Evolutionary conservation across 202 grass and related monocot genomes (phyloP).

Genomic region (Brachypodium distachyon): DNA sequence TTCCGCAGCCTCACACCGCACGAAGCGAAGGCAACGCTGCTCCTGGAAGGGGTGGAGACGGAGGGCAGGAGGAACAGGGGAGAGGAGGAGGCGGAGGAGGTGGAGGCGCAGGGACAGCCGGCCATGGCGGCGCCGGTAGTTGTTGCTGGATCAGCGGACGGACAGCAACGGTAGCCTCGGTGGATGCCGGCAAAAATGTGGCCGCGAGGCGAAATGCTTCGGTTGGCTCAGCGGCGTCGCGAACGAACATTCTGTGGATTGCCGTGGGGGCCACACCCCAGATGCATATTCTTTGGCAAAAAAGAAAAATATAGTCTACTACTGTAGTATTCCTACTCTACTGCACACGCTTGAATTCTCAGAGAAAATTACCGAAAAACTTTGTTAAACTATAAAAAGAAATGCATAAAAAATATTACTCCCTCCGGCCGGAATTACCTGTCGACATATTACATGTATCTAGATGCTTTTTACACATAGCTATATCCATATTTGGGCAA

Average conservation of each 20-base stretch:
- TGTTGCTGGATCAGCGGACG: background rate
- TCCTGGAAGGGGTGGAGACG: background rate
- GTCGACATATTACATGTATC: too few relatives aligned
- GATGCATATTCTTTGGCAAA: too few relatives aligned
- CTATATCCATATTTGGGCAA: too few relatives aligned
- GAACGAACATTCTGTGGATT: conserved; percentile 5
- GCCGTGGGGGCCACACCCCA: conserved; percentile 9
- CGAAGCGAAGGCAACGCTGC: background rate
- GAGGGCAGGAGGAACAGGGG: background rate
- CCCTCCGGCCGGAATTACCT: too few relatives aligned
- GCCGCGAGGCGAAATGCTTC: background rate
- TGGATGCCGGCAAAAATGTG: background rate
- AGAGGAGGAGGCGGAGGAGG: conserved; percentile 2
- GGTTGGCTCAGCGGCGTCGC: conserved; percentile 22
- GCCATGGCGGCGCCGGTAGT: conserved; percentile 23
- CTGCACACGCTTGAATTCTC: too few relatives aligned
- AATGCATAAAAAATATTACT: too few relatives aligned
- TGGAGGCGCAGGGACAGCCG: conserved; percentile 24
- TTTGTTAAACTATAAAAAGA: too few relatives aligned
- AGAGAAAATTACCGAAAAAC: too few relatives aligned
- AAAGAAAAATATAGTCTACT: too few relatives aligned
- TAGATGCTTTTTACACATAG: too few relatives aligned
- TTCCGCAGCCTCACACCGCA: background rate
- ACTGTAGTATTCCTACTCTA: too few relatives aligned
- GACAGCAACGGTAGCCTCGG: too few relatives aligned